Evolutionary conservation across 257 asterid genomes (phyloP).

Genomic region (Scutellaria minor): DNA sequence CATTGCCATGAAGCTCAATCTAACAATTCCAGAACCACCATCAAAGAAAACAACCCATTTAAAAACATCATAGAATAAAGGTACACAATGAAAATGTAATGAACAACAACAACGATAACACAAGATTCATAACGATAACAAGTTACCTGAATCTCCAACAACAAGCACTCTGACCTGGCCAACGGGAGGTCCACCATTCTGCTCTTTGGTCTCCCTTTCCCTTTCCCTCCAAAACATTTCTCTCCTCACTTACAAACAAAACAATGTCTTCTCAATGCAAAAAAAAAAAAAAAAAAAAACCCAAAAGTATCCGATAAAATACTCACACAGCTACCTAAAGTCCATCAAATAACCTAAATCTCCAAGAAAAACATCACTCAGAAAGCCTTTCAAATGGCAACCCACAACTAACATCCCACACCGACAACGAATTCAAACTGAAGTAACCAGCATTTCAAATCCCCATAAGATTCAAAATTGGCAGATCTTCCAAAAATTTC

Average conservation of each 20-base stretch:
- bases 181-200: conserved; percentile 84
- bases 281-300: background rate
- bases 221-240: conserved; percentile 93
- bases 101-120: background rate
- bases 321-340: conserved; percentile 34
- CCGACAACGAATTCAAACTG: conserved; percentile 27
- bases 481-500: conserved; percentile 14
- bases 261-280: conserved; percentile 13
- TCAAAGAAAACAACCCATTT: conserved; percentile 11
- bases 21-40: conserved; percentile 11
- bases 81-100: conserved; percentile 4
- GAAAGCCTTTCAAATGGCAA: conserved; percentile 23
- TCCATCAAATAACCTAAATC: conserved; percentile 38
- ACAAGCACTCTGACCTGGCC: conserved; percentile 94
- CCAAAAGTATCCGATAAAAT: conserved; percentile 17
- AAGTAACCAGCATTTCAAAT: conserved; percentile 24
- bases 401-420: conserved; percentile 32
- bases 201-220: conserved; percentile 67
- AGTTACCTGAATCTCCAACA: conserved; percentile 93
- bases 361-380: conserved; percentile 21
- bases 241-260: conserved; percentile 23
- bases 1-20: conserved; percentile 16
- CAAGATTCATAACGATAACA: background rate
- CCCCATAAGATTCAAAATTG: conserved; percentile 23
- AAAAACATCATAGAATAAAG: background rate